Base-by-base conservation (phyloP, 148 eudicot species). In the Rhododendron vialii region DNA sequence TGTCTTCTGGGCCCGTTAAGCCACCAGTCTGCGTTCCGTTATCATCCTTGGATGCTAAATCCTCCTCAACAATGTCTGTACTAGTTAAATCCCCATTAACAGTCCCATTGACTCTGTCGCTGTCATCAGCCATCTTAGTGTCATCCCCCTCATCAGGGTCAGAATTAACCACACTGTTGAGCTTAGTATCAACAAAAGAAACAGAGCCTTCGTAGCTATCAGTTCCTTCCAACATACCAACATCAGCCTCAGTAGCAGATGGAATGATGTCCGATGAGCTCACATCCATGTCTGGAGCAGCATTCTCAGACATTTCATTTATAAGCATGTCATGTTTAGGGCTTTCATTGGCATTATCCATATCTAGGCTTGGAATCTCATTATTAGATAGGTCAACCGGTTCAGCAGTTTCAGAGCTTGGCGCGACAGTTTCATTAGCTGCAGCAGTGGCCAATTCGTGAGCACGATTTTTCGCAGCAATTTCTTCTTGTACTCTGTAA, bases 401-500 rank as follows among this genome's bases (percentile, higher is more conserved):
- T 63, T 85, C 90, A 36, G 86, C 4, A n/a, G 86, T 48, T 75
- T 87, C 90, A 22, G 86, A 87, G 81, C 41, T 81, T 43, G 87
- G 59, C 33, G 24, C 41, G 47, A n/a, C 84, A 53, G 90, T 61
- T 83, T 84, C 83, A n/a, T 86, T 47, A 59, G 74, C 80, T 11
- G 85, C 78, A 48, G 91, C 90, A 83, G 76, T 87, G 86, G 89
- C 92, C 63, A 86, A 55, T 84, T 90, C 93, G 47, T 86, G 88
- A 55, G 91, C 92, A 43, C 26, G 85, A 69, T 89, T 87, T 83
- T 87, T 87, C 65, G 90, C 94, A 71, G 93, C 93, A 57, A 88
- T 83, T 90, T 94, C 97, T 84, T 91, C 92, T 75, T 91, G 86
- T 69, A 80, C 53, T 86, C 90, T 90, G 85, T 90, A 86, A 77